Evolutionary conservation across 2,329 filamentous ascomycete species (phyloP).

Genomic region (Cercospora janseana): DNA sequence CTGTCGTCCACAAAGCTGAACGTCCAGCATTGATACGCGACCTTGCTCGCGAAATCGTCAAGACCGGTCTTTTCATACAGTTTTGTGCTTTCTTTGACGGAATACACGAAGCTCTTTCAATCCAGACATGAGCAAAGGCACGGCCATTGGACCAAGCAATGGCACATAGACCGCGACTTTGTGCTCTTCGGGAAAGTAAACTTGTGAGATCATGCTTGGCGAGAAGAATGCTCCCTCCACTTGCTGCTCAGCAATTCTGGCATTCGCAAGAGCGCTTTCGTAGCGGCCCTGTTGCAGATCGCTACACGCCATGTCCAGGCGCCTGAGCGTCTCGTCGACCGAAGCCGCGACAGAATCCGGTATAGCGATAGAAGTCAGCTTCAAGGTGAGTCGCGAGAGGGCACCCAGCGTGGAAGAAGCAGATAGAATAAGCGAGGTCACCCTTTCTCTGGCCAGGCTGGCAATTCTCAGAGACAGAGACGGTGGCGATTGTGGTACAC

Average conservation of each 20-base stretch:
- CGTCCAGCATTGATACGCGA: too few relatives aligned
- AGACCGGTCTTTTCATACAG: background rate
- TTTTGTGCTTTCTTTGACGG: conserved; percentile 8
- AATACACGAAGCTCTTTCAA: conserved; percentile 10
- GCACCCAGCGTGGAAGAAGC: conserved; percentile 94
- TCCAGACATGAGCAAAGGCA: conserved; percentile 73
- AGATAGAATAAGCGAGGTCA: conserved; percentile 79
- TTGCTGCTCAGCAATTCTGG: conserved; percentile 79
- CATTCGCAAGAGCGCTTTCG: conserved; percentile 70
- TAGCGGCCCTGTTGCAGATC: conserved; percentile 62
- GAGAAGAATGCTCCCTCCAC: conserved; percentile 96
- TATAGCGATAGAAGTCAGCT: conserved; percentile 86
- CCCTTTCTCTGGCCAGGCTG: conserved; percentile 79
- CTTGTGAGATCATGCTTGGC: conserved; percentile 94
- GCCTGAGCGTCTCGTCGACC: conserved; percentile 73
- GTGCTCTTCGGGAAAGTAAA: conserved; percentile 98
- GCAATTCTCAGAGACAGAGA: conserved; percentile 83
- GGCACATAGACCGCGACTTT: conserved; percentile 96
- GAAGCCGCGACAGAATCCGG: conserved; percentile 82
- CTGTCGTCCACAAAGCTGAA: too few relatives aligned
- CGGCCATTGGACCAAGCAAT: conserved; percentile 82
- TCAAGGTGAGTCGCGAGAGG: conserved; percentile 77
- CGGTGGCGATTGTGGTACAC: conserved; percentile 71
- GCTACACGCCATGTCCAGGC: conserved; percentile 74
- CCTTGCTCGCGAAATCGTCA: background rate